Evolutionary conservation across 2,329 filamentous ascomycete species (phyloP), one percentile per base, ranked within the genome.

Genomic region (Sporothrix curviconia): DNA sequence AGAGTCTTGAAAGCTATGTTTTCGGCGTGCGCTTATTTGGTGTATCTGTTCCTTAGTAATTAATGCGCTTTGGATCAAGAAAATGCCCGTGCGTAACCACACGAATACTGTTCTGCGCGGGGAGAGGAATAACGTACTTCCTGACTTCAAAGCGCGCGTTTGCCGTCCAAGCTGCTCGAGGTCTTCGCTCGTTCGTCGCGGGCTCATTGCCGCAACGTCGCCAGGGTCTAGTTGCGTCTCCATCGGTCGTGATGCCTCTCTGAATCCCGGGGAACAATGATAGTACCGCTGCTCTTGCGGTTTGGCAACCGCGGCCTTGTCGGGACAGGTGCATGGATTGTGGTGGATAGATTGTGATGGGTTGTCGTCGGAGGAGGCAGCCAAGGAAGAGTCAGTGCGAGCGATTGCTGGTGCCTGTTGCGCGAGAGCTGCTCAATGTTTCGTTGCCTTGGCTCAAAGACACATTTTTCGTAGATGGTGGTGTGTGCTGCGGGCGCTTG

Each of bases 201-300:
- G 92, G 70, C 92, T 96, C 92, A 99, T 97, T 60, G 90, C 89
- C 66, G 92, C 79, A 61, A 94, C 92, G 70, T 96, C 92, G 69
- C 90, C 88, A 24, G 91, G 87, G 25, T 91, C 90, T 65, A 91
- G 89, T 62, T 89, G 81, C 61, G 87, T 82, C 62, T 90, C 85
- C 60, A 86, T 75, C 36, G 89, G 82, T 63, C 89, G 87, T 60
- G 90, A 83, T 59, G 86, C 83, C 19, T 82, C 66, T 17, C 55
- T 81, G 87, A 70, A 67, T 92, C 88, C 64, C 89, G 83, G 36
- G 87, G 86, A 39, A 95, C 87, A 62, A 92, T 88, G 63, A 94
- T 86, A 49, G 90, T 90, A 58, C 88, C 88, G 69, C 88, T 92
- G 64, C 86, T 89, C 72, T 90, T 90, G 50, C 89, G 81, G 64